These are phyloP conservation scores for Verticillium zaregamsianum DNA, from an alignment of 2,329 filamentous ascomycete species.

Conservation along the genomic window DNA sequence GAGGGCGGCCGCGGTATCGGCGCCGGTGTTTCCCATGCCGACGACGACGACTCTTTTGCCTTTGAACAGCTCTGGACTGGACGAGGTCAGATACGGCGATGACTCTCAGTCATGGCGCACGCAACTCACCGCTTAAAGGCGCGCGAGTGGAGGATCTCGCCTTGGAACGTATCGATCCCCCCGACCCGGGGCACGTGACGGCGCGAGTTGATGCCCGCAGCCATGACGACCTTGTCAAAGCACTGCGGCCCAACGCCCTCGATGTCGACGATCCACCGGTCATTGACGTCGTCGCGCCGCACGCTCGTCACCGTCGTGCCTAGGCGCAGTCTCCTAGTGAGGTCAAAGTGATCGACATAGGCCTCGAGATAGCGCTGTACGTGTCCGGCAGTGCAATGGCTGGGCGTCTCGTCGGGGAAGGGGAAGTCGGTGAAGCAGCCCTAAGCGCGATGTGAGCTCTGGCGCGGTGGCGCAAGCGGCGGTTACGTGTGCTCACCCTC, in stretches of 20 bases:
- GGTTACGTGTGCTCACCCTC: constrained; percentile 15
- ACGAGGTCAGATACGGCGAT: fast-evolving
- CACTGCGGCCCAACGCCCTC: constrained; percentile 16
- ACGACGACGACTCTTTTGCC: constrained; percentile 38
- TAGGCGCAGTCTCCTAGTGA: constrained; percentile 19
- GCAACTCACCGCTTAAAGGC: constrained; percentile 7
- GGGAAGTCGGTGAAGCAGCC: constrained; percentile 31
- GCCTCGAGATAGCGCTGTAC: constrained; percentile 27
- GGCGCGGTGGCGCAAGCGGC: background rate
- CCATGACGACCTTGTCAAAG: constrained; percentile 34
- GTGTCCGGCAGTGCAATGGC: constrained; percentile 17
- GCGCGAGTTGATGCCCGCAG: constrained; percentile 25
- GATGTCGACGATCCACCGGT: constrained; percentile 23
- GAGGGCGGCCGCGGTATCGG: constrained; percentile 29
- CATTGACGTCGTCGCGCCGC: constrained; percentile 10
- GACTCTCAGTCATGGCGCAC: constrained; percentile 8
- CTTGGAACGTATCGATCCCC: constrained; percentile 30
- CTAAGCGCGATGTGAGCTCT: constrained; percentile 13
- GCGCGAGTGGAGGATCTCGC: constrained; percentile 32
- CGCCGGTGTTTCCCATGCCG: constrained; percentile 34
- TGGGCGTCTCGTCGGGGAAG: constrained; percentile 21
- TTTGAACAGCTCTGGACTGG: constrained; percentile 27
- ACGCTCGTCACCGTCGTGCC: constrained; percentile 16
- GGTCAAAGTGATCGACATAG: constrained; percentile 27
- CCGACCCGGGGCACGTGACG: constrained; percentile 30